These are phyloP conservation scores for Suillus americanus DNA, from an alignment of 768 basidiomycete genomes.

Conservation along the genomic window DNA sequence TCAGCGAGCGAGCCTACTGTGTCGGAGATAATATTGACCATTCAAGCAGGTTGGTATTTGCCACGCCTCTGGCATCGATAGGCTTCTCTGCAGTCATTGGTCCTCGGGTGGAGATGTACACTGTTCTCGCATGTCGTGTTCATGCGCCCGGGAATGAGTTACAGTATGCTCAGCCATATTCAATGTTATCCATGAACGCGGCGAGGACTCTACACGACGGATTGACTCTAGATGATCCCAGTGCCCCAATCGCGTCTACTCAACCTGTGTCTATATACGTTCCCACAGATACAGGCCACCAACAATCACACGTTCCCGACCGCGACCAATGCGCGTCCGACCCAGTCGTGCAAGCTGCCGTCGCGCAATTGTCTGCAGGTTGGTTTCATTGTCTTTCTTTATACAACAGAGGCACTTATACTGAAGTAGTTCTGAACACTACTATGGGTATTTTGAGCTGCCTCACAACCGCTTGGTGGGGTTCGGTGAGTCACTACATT, in stretches of 20 bases:
- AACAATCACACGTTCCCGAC: not conserved
- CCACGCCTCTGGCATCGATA: slow-evolving; percentile 54
- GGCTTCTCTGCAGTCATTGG: slow-evolving; percentile 60
- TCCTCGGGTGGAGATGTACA: slow-evolving; percentile 73
- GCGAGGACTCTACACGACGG: not conserved
- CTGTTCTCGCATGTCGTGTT: slow-evolving; percentile 67
- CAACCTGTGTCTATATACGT: not conserved
- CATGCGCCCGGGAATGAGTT: slow-evolving; percentile 48
- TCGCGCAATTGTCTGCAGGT: slow-evolving; percentile 66
- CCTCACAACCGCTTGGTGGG: slow-evolving; percentile 86
- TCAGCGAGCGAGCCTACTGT: slow-evolving; percentile 31
- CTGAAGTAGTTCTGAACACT: slow-evolving; percentile 21
- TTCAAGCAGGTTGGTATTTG: slow-evolving; percentile 52
- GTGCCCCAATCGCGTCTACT: not conserved
- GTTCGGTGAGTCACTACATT: slow-evolving; percentile 52
- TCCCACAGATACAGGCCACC: not conserved
- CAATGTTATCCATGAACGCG: not conserved
- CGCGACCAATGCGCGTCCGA: slow-evolving; percentile 55
- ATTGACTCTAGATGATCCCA: not conserved
- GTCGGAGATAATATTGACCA: slow-evolving; percentile 1
- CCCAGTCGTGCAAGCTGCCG: slow-evolving; percentile 71
- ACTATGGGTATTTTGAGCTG: slow-evolving; percentile 73
- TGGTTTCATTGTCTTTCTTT: slow-evolving; percentile 20
- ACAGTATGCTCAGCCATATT: slow-evolving; percentile 25
- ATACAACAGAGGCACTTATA: not conserved